Base-by-base conservation (phyloP, 2,329 filamentous ascomycete genomes). In the Aureobasidium mangrovei region DNA sequence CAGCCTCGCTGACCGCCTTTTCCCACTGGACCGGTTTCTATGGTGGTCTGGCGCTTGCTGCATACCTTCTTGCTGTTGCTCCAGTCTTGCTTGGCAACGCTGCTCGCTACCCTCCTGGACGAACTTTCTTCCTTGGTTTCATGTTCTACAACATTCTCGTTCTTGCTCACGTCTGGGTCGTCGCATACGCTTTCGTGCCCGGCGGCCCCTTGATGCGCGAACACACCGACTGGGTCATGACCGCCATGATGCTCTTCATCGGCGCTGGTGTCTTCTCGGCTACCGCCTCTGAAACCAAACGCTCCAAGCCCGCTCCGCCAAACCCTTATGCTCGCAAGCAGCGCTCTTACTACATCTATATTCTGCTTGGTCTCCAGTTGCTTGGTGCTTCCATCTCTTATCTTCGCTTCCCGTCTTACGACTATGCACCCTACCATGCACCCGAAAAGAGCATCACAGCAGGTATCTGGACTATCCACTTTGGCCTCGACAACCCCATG, bases 391-490 rank as follows among this genome's bases (percentile, higher is more conserved):
- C 83, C 24, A 79, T 90, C 27, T 88, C 91, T 0, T 96, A 94
- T 69, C 78, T 91, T 53, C 88, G 93, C 58, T 96, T 97, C 75
- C 93, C 93, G 0, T 85, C 84, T 2, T 91, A 96, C 67, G 84
- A 97, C 72, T 95, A 96, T 74, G 82, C 81, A 54, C 88, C 93
- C 0, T 91, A 97, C 69, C 91, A 98, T 67, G 80, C 82, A 36
- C 83, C 95, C 52, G 86, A 91, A 59, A 93, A 93, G 62, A 74
- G 94, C 52, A 79, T 96, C 56, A 97, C 94, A 0, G 89, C 90
- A 1, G 93, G 93, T 62, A 97, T 98, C 68, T 98, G 93, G 93
- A 98, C 93, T 0, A 91, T 97, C 54, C 93, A 98, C 73, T 98
- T 98, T 70, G 91, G 88, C 10, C 82, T 98, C 24, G 93, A 98